Evolutionary conservation across 148 eudicot genomes (phyloP), one percentile per base, ranked within the genome.

Genomic region (Salicornia ramosissima): DNA sequence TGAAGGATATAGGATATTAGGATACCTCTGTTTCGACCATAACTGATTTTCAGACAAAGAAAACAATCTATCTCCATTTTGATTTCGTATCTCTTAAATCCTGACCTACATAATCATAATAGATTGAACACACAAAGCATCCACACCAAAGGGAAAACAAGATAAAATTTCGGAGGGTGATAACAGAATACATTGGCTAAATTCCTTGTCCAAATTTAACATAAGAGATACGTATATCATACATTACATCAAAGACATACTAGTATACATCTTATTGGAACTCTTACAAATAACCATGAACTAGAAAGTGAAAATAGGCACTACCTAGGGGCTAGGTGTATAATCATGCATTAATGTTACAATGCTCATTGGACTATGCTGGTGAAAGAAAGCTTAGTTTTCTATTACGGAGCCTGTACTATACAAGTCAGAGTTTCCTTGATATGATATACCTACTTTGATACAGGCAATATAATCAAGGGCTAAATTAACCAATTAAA

Each of bases 401-500:
- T 77, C 69, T 71, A 77, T 65, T 36, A 42, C 59, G 55, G 75
- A 51, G 39, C 54, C 69, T 65, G n/a, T 64, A 59, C 81, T 73
- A 65, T 73, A 74, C 73, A 72, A 31, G 72, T 68, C 69, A 72
- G 76, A 73, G 71, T 69, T 80, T 73, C 57, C 67, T 68, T 55
- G 64, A 65, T 54, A 42, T 63, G 64, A 80, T 74, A 65, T 46
- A 53, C 70, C 71, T 55, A 59, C 73, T 71, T 50, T 66, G 68
- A 26, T 46, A 49, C 66, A 71, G 75, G 65, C 65, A 47, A 57
- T 51, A 19, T 54, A 22, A 28, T 64, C 52, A 33, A 22, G 24
- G 24, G 31, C 67, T 33, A 64, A 68, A 70, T 76, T 80, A 85
- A 78, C 80, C 76, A 57, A 72, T 73, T 72, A 72, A 68, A 51